These are phyloP conservation scores for Fusarium sp. DNA, from an alignment of 2,329 filamentous ascomycete species.

Conservation along the genomic window DNA sequence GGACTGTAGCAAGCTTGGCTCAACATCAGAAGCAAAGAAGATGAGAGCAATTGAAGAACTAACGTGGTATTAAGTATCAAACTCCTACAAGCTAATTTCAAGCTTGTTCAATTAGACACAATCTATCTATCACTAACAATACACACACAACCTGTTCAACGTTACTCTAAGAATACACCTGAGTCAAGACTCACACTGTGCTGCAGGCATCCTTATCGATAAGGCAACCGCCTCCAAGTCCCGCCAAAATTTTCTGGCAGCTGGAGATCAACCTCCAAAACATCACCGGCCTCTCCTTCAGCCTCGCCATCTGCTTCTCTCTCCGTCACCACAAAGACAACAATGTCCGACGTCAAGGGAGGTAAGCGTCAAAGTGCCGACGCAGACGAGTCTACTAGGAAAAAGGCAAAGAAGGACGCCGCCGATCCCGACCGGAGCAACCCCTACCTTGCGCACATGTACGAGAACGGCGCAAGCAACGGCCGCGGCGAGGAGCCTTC, in stretches of 20 bases:
- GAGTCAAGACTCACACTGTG: slow-evolving; percentile 28
- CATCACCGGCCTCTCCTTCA: slow-evolving; percentile 32
- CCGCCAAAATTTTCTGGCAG: slow-evolving; percentile 47
- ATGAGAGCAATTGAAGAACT: not conserved
- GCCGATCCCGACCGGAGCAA: slow-evolving; percentile 64
- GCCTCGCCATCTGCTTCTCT: slow-evolving; percentile 37
- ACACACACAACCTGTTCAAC: not conserved
- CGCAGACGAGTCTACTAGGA: slow-evolving; percentile 54
- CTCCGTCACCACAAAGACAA: slow-evolving; percentile 16
- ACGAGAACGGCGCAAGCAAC: slow-evolving; percentile 63
- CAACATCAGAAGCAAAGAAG: not conserved
- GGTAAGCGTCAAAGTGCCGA: slow-evolving; percentile 61
- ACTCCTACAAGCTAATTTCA: not conserved
- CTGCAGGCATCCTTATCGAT: slow-evolving; percentile 49
- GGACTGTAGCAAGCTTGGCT: not conserved
- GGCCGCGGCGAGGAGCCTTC: slow-evolving; percentile 51
- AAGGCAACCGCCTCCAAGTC: slow-evolving; percentile 36
- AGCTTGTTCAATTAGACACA: not conserved
- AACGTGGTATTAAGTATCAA: not conserved
- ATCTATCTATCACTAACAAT: not conserved
- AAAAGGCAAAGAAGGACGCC: slow-evolving; percentile 57
- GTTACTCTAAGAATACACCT: not conserved
- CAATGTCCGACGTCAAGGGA: slow-evolving; percentile 55
- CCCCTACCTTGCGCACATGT: slow-evolving; percentile 92
- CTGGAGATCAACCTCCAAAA: slow-evolving; percentile 34